Evolutionary conservation across 495 filamentous ascomycete species (phyloP).

Genomic region (Hyaloscypha hepaticicola): DNA sequence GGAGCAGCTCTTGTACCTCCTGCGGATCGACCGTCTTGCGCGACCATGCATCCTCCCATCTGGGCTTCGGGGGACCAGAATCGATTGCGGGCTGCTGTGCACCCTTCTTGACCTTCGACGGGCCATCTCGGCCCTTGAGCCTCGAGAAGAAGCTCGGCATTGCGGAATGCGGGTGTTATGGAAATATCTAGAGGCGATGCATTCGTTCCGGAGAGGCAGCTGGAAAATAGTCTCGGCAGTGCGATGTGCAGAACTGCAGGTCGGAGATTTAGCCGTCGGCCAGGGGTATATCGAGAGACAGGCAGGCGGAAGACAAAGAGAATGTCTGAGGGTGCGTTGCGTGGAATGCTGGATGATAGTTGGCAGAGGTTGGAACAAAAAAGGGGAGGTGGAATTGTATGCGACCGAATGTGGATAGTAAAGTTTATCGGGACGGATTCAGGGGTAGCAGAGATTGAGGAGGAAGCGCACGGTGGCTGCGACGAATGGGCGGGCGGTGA

Average conservation of each 20-base stretch:
- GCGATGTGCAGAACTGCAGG: neutral
- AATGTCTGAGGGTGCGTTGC: neutral
- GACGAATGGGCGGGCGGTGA: slow-evolving; percentile 17
- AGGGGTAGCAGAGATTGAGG: slow-evolving; percentile 21
- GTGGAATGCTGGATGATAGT: neutral
- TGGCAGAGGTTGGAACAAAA: slow-evolving; percentile 2
- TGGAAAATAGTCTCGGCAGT: neutral
- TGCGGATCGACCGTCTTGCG: slow-evolving; percentile 83
- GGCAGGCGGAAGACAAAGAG: neutral
- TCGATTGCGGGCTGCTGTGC: slow-evolving; percentile 51
- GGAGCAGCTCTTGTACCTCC: slow-evolving; percentile 84
- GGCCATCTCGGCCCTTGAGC: slow-evolving; percentile 69
- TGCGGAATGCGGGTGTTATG: neutral
- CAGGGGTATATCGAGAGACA: neutral
- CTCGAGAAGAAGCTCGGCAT: slow-evolving; percentile 71
- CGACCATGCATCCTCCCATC: slow-evolving; percentile 88
- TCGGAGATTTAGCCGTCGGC: neutral
- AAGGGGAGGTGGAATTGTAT: neutral
- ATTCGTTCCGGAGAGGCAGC: slow-evolving; percentile 11
- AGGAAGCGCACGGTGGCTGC: neutral
- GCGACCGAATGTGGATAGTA: slow-evolving; percentile 22
- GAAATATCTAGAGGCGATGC: slow-evolving; percentile 6
- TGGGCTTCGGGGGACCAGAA: slow-evolving; percentile 60
- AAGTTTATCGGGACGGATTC: slow-evolving; percentile 24
- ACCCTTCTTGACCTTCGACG: slow-evolving; percentile 53